Conservation (phyloP, 495 filamentous ascomycete species). For the Penicillium roqueforti region DNA sequence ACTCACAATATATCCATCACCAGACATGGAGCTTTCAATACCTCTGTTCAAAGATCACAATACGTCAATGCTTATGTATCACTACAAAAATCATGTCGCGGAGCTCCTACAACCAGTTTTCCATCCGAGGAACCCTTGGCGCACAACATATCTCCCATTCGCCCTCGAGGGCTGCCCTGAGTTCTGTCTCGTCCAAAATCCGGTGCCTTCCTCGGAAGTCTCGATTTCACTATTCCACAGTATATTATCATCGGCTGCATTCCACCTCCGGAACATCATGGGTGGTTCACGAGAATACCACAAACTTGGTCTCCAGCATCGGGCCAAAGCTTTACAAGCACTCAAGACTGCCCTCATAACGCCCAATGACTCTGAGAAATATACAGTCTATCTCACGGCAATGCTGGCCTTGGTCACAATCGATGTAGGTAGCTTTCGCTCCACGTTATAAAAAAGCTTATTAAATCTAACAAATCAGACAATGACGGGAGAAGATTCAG, state of each 20-base stretch:
- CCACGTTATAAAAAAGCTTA: background rate
- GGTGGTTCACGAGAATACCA: background rate
- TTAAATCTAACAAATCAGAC: constrained; percentile 1
- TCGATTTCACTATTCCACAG: constrained; percentile 13
- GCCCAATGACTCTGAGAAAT: background rate
- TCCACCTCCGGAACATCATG: constrained; percentile 10
- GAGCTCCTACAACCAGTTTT: constrained; percentile 11
- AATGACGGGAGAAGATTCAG: constrained; percentile 9
- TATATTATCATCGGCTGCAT: constrained; percentile 10
- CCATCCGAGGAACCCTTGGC: constrained; percentile 12
- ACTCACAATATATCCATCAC: background rate
- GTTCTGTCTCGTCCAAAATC: background rate
- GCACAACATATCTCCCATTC: constrained; percentile 10
- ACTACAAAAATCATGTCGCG: constrained; percentile 14
- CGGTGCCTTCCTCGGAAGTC: background rate
- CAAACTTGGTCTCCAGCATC: constrained; percentile 7
- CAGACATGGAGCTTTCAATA: background rate
- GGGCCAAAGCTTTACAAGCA: constrained; percentile 3
- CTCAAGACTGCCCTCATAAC: background rate
- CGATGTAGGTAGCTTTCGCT: constrained; percentile 2
- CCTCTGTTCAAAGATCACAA: constrained; percentile 4
- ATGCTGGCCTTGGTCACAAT: constrained; percentile 11
- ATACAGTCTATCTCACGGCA: constrained; percentile 5
- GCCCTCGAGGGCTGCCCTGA: constrained; percentile 11
- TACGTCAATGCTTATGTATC: constrained; percentile 9